Evolutionary conservation across 345 rosid genomes (phyloP).

Genomic region (Pelargonium nanum): DNA sequence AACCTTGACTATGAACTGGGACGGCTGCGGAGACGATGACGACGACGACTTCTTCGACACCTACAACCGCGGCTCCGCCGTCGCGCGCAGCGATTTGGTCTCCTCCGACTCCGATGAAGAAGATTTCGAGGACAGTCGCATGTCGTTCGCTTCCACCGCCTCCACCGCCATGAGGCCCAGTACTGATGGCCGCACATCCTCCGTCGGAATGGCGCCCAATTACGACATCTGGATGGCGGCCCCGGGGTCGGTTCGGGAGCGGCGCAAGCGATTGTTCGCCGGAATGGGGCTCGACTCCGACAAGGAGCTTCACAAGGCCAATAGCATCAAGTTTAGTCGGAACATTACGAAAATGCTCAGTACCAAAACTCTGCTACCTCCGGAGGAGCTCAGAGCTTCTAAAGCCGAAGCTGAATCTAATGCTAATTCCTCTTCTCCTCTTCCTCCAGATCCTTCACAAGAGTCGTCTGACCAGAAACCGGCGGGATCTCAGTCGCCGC

Average conservation of each 20-base stretch:
- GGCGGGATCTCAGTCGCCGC: slow-evolving; percentile 8
- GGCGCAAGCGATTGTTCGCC: slow-evolving; percentile 55
- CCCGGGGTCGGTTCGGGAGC: slow-evolving; percentile 68
- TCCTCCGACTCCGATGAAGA: slow-evolving; percentile 67
- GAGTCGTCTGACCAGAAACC: slow-evolving; percentile 7
- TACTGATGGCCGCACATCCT: slow-evolving; percentile 9
- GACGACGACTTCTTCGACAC: slow-evolving; percentile 63
- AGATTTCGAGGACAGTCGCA: slow-evolving; percentile 53
- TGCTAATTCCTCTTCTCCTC: neutral
- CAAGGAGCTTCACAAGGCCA: slow-evolving; percentile 27
- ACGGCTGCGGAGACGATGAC: slow-evolving; percentile 50
- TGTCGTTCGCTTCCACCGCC: slow-evolving; percentile 51
- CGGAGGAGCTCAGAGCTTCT: neutral
- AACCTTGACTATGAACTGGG: slow-evolving; percentile 74
- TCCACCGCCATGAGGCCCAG: slow-evolving; percentile 21
- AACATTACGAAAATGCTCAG: slow-evolving; percentile 17
- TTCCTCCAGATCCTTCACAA: neutral
- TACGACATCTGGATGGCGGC: slow-evolving; percentile 85
- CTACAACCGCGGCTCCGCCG: slow-evolving; percentile 38
- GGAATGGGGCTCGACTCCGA: slow-evolving; percentile 62
- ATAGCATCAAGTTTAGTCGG: slow-evolving; percentile 18
- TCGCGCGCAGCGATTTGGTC: slow-evolving; percentile 46
- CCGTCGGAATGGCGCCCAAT: slow-evolving; percentile 28
- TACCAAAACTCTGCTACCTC: neutral
- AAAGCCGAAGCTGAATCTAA: neutral